Evolutionary conservation across 768 basidiomycete species (phyloP).

Genomic region (Amanita muscaria): DNA sequence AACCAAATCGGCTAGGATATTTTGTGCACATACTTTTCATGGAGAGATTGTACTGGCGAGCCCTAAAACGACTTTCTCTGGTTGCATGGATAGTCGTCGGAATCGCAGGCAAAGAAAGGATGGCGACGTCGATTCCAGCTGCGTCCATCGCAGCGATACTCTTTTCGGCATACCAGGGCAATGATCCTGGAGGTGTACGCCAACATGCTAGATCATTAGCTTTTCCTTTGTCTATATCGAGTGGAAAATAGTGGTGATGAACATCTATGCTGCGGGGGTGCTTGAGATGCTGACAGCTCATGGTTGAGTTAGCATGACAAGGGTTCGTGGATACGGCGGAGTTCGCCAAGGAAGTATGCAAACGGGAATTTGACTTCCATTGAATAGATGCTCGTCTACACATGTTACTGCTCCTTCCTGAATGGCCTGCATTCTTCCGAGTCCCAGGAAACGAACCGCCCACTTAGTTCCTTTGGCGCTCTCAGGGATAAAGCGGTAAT

Average conservation of each 20-base stretch:
- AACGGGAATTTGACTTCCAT: not conserved
- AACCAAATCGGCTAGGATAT: slow-evolving; percentile 54
- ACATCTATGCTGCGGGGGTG: slow-evolving; percentile 42
- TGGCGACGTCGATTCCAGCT: slow-evolving; percentile 45
- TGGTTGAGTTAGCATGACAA: not conserved
- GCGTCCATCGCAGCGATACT: slow-evolving; percentile 59
- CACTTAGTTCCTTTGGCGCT: slow-evolving; percentile 56
- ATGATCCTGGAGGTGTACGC: slow-evolving; percentile 50
- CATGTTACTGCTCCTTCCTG: slow-evolving; percentile 20
- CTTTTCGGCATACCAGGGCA: slow-evolving; percentile 55
- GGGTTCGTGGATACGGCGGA: not conserved
- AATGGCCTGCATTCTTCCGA: slow-evolving; percentile 57
- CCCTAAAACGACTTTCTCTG: slow-evolving; percentile 29
- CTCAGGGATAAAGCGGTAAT: slow-evolving; percentile 67
- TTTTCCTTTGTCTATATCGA: slow-evolving; percentile 37
- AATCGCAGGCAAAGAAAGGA: slow-evolving; percentile 61
- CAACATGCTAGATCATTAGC: slow-evolving; percentile 45
- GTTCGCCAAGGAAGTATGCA: not conserved
- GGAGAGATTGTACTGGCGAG: slow-evolving; percentile 39
- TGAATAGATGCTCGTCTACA: not conserved
- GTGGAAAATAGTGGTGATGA: slow-evolving; percentile 72
- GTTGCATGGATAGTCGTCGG: slow-evolving; percentile 26
- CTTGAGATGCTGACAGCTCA: slow-evolving; percentile 3
- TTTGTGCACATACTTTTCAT: slow-evolving; percentile 38
- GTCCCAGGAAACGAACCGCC: slow-evolving; percentile 79